Percentiles rank a stretch among this genome's conserved stretches.
phyloP scores from a whole-genome alignment of 306 rosid genomes.

The Begonia peltatifolia region DNA sequence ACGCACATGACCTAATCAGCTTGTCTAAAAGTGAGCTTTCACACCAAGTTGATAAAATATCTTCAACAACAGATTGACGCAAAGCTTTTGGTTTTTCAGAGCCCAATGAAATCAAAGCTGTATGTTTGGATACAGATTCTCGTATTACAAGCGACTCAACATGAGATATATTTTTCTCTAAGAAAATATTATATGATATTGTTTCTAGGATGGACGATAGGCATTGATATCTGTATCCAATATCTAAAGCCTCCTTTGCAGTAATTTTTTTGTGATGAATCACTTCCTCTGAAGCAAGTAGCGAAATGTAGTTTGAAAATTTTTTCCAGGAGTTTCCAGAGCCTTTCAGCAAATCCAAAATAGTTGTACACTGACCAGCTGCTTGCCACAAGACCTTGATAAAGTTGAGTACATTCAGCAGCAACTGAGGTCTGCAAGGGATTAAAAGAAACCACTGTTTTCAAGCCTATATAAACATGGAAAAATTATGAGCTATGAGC shows the following conservation, averaged over 20 bases:
- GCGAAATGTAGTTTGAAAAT: slow-evolving; percentile 32
- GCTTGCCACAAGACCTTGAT: slow-evolving; percentile 77
- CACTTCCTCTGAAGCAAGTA: slow-evolving; percentile 20
- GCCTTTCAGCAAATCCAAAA: slow-evolving; percentile 47
- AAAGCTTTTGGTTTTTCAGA: slow-evolving; percentile 30
- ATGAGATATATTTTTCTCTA: slow-evolving; percentile 66
- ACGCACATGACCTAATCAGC: slow-evolving; percentile 45
- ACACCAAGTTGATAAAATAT: slow-evolving; percentile 48
- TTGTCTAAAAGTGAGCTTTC: slow-evolving; percentile 44
- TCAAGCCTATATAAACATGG: slow-evolving; percentile 1
- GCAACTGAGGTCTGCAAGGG: slow-evolving; percentile 54
- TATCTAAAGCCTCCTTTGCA: slow-evolving; percentile 34
- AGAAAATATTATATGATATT: slow-evolving; percentile 63
- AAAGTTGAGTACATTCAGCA: slow-evolving; percentile 63
- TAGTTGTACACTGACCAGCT: slow-evolving; percentile 43
- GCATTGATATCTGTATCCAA: slow-evolving; percentile 48
- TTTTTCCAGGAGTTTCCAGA: slow-evolving; percentile 45
- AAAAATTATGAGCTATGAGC: no score
- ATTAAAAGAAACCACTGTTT: slow-evolving; percentile 9
- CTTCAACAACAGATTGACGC: slow-evolving; percentile 25
- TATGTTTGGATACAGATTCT: slow-evolving; percentile 38
- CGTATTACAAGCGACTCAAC: slow-evolving; percentile 46
- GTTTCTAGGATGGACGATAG: slow-evolving; percentile 58
- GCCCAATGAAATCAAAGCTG: slow-evolving; percentile 20
- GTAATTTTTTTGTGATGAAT: slow-evolving; percentile 18